These are phyloP conservation scores for Leccinum variicolor DNA, from an alignment of 768 basidiomycete species.

Conservation along the genomic window DNA sequence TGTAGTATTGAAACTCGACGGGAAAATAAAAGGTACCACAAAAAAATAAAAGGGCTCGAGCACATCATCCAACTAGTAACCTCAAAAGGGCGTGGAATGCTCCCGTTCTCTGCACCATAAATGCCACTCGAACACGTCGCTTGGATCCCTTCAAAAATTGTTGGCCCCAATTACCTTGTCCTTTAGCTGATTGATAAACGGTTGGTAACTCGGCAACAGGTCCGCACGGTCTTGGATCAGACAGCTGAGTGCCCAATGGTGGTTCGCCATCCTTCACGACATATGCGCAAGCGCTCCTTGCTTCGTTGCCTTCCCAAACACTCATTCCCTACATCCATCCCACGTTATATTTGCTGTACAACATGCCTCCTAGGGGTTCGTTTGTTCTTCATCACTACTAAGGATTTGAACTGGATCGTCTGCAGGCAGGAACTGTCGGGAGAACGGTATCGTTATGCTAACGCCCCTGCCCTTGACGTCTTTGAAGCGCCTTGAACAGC, in stretches of 20 bases:
- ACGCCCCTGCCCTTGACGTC: conserved; percentile 86
- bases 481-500: conserved; percentile 84
- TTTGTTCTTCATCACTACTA: background rate
- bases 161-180: conserved; percentile 60
- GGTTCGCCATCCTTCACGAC: conserved; percentile 85
- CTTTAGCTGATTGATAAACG: conserved; percentile 86
- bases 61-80: background rate
- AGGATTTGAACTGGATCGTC: background rate
- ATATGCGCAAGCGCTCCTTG: conserved; percentile 90
- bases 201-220: conserved; percentile 91
- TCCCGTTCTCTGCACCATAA: background rate
- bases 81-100: background rate
- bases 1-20: background rate
- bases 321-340: conserved; percentile 95
- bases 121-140: background rate
- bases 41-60: background rate
- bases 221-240: conserved; percentile 97
- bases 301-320: conserved; percentile 85
- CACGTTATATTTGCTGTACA: conserved; percentile 92
- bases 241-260: conserved; percentile 92
- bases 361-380: conserved; percentile 89
- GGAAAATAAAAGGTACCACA: background rate
- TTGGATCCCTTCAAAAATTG: conserved; percentile 21
- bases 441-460: conserved; percentile 85
- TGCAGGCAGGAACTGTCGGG: conserved; percentile 84